These are phyloP conservation scores for Fragaria nilgerrensis DNA, from an alignment of 306 rosid genomes.

Conservation along the genomic window DNA sequence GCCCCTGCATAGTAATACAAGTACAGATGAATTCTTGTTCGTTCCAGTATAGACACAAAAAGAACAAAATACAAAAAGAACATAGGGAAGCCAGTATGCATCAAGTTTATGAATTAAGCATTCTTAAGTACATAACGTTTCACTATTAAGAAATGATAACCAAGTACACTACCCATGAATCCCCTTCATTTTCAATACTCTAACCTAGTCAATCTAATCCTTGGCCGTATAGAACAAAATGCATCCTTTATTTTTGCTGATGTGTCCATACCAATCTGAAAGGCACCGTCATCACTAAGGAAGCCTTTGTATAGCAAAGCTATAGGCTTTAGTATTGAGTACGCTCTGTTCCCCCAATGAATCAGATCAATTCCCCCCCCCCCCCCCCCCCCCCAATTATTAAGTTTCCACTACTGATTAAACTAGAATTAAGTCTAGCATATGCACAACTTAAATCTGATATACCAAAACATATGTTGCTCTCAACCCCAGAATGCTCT, in stretches of 20 bases:
- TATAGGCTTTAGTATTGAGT: background rate
- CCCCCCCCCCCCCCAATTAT: too few species aligned
- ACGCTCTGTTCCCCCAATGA: background rate
- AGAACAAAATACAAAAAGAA: background rate
- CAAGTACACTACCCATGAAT: background rate
- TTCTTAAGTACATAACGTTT: background rate
- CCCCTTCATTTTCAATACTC: background rate
- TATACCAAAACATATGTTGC: background rate
- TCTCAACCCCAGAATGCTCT: too few species aligned
- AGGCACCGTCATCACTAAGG: background rate
- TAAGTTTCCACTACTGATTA: background rate
- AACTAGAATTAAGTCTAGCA: background rate
- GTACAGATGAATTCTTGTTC: background rate
- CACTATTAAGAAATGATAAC: background rate
- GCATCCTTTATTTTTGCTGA: background rate
- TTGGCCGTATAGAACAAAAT: background rate
- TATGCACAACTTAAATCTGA: background rate
- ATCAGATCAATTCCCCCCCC: background rate
- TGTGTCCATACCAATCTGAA: background rate
- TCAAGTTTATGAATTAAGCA: background rate
- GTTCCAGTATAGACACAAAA: background rate
- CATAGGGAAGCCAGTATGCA: too few species aligned
- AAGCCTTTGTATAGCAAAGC: background rate
- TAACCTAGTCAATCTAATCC: background rate
- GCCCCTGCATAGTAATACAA: slow-evolving; percentile 62